These are phyloP conservation scores for Hyaloperonospora brassicae DNA, from an alignment of 352 stramenopile species.

Conservation along the genomic window DNA sequence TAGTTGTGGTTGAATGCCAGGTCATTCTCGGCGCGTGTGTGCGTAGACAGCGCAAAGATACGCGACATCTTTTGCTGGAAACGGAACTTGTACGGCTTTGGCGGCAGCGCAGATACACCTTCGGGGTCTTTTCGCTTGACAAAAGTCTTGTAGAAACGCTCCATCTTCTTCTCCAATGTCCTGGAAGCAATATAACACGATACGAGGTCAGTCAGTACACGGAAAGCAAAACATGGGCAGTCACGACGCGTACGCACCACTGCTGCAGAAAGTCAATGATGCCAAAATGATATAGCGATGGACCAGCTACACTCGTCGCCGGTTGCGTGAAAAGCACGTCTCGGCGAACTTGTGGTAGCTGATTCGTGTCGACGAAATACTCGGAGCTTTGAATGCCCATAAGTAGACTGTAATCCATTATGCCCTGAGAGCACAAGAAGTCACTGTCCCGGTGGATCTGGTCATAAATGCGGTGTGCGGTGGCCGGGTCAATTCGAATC, in stretches of 20 bases:
- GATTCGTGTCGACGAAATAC: constrained; percentile 79
- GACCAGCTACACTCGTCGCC: constrained; percentile 78
- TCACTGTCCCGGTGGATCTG: constrained; percentile 85
- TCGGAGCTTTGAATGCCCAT: constrained; percentile 87
- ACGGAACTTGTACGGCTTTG: constrained; percentile 86
- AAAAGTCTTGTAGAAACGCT: constrained; percentile 87
- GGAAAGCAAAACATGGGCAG: neutral
- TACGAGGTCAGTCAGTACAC: neutral
- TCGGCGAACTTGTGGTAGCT: constrained; percentile 51
- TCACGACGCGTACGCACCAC: constrained; percentile 40
- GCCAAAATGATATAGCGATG: constrained; percentile 86
- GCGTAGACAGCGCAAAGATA: constrained; percentile 72
- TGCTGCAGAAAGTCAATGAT: constrained; percentile 90
- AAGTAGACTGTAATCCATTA: constrained; percentile 90
- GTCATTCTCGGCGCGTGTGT: constrained; percentile 52
- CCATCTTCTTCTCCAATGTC: constrained; percentile 87
- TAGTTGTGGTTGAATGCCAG: constrained; percentile 68
- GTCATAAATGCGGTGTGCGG: constrained; percentile 81
- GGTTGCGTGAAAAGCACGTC: constrained; percentile 75
- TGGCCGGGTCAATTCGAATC: constrained; percentile 71
- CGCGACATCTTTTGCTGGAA: constrained; percentile 89
- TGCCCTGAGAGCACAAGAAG: constrained; percentile 83
- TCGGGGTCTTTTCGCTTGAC: constrained; percentile 84
- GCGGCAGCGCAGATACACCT: constrained; percentile 79
- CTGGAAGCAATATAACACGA: constrained; percentile 17